Base-by-base conservation (phyloP, 495 filamentous ascomycete species). In the Aspergillus panamensis region DNA sequence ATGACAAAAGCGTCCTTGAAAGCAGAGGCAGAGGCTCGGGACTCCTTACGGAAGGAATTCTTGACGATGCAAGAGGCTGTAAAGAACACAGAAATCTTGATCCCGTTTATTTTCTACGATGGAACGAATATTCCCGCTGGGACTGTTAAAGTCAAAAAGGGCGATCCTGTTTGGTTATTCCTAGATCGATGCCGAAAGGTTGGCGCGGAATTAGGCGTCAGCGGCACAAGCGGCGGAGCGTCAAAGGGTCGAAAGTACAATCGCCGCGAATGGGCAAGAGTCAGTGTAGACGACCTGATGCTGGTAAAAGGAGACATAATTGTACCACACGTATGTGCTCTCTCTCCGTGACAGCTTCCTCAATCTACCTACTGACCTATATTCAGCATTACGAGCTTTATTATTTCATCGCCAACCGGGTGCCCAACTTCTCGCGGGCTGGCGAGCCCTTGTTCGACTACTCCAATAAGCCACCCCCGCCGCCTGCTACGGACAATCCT, bases 91-190 rank as follows among this genome's bases (percentile, higher is more conserved):
- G 91, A 96, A 66, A 91, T 98, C 19, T 76, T 87, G 40, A 90
- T 98, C 3, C 94, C 94, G 0, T 98, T 98, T 72, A 91, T 97
- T 20, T 97, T 98, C 67, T 97, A 96, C 72, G 95, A 98, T 57
- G 94, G 94, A n/a, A 95, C 91, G 4, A 93, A 94, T 70, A 92
- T 90, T n/a, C 86, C 92, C 1, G 86, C 89, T 25, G 88, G 95
- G 19, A 76, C 80, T 17, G 93, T 86, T 66, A 84, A 83, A 60
- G 84, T 97, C 51, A 97, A 91, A 74, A 98, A 98, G 66, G 94
- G 94, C 0, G 92, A 97, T 62, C 84, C 81, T 49, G 77, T 94
- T 14, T 97, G 93, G 92, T 65, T 96, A 12, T 96, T 97, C 58
- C 75, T 98, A 4, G 94, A 97, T 68, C 84, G 89, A 61, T 92